A percentile compares a stretch with the other conserved stretches of the same genome.
These are phyloP conservation scores for Coemansia sp. DNA, from an alignment of 192 early-diverging fungal genomes.

Conservation along the genomic window DNA sequence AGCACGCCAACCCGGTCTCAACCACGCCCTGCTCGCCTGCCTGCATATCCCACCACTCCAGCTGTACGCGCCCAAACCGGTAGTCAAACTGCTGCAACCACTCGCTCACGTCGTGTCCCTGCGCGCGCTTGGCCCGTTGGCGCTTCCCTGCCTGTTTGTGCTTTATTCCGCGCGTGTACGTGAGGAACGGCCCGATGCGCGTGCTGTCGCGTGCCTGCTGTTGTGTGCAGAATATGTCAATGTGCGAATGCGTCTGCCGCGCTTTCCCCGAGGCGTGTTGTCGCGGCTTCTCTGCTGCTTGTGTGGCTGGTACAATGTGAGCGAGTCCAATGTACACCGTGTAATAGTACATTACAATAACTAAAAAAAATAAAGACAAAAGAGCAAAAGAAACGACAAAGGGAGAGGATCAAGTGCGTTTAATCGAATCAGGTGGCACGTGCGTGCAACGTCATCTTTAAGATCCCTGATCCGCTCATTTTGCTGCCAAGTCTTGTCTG, in stretches of 20 bases:
- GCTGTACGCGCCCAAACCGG: slow-evolving; percentile 27
- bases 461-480: neutral
- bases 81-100: slow-evolving; percentile 15
- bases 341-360: slow-evolving; percentile 11
- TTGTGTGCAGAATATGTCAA: slow-evolving; percentile 11
- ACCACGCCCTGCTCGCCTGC: slow-evolving; percentile 3
- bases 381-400: neutral
- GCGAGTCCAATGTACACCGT: slow-evolving; percentile 21
- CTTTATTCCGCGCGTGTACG: too few species aligned
- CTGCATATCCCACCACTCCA: slow-evolving; percentile 29
- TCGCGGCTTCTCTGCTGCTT: neutral
- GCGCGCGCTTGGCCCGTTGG: neutral
- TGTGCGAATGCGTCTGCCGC: neutral
- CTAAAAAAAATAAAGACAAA: neutral
- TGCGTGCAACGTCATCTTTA: neutral
- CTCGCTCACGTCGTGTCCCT: slow-evolving; percentile 1
- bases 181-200: neutral
- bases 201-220: neutral
- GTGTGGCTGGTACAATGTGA: neutral
- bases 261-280: neutral
- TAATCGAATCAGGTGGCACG: neutral
- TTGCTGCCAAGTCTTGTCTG: neutral
- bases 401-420: too few species aligned
- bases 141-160: neutral
- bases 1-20: slow-evolving; percentile 4